Base-by-base conservation (phyloP, 371 early-diverging fungal species). In the Fennellomyces sp. region DNA sequence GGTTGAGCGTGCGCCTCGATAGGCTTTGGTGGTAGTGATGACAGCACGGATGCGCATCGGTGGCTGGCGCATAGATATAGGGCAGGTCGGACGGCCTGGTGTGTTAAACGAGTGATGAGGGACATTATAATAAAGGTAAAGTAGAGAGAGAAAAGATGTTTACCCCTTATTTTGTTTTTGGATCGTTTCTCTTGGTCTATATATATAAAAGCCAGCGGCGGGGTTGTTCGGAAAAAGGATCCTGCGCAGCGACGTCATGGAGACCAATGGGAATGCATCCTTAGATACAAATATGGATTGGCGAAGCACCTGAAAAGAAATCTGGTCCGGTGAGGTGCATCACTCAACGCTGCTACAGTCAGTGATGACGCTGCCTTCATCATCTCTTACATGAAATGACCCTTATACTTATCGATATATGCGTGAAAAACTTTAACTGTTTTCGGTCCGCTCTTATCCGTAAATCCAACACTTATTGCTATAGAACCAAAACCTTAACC, bases 41-140 rank as follows among this genome's bases (percentile, higher is more conserved):
- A 52, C 17, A 68, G 41, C 0, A 68, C 69, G 23, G 63, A 63
- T 12, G 69, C 69, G 55, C 45, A 61, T 25, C 69, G 69, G n/a
- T 25, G 28, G 28, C 25, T 48, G 17, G 33, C 19, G 28, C 33
- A 33, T 11, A 26, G 19, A 26, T 29, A 19, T 31, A 31, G 15
- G 2, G 30, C 6, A 6, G 33, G 33, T 10, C 15, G 21, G 33
- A 33, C 19, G 19, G 52, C 28, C 15, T 52, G 30, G 25, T 52
- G 30, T 5, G 52, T 12, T 51, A 31, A 30, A 51, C n/a, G 30
- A 52, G 33, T 31, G 31, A 52, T n/a, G 33, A 52, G 52, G 21
- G 52, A 52, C 30, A 33, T 29, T 26, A 28, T 6, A 27, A 26
- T 13, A 25, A 28, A 21, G 50, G 13, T 38, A 4, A 27, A 49